Conservation (phyloP, 2,329 filamentous ascomycete genomes). For the Capronia coronata region DNA sequence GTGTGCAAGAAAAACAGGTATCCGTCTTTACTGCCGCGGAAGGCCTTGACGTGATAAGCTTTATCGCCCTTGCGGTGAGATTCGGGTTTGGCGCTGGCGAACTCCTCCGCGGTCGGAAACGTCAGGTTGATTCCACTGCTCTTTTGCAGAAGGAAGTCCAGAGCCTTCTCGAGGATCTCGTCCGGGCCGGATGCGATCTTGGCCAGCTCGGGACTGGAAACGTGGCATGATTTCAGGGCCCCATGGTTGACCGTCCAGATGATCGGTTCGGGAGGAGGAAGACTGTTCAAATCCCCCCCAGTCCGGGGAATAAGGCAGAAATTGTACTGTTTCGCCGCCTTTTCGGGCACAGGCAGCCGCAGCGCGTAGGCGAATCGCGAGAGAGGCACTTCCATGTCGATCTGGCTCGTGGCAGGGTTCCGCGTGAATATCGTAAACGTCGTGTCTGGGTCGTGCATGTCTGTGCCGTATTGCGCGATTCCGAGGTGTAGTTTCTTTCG, state of each 20-base stretch:
- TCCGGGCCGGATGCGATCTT: constrained; percentile 37
- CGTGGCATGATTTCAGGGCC: constrained; percentile 38
- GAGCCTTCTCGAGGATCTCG: constrained; percentile 40
- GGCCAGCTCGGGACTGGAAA: constrained; percentile 13
- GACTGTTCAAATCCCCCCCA: no score
- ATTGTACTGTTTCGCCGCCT: constrained; percentile 56
- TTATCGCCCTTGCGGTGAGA: constrained; percentile 57
- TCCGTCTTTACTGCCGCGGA: constrained; percentile 60
- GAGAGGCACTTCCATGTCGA: constrained; percentile 47
- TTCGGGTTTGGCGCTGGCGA: constrained; percentile 54
- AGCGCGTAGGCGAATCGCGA: constrained; percentile 47
- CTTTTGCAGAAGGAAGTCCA: constrained; percentile 46
- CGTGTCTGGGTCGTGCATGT: constrained; percentile 6
- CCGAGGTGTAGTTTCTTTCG: constrained; percentile 59
- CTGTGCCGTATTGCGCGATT: constrained; percentile 39
- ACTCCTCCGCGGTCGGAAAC: constrained; percentile 51
- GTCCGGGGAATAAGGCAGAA: constrained; percentile 56
- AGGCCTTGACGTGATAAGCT: constrained; percentile 58
- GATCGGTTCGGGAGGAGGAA: constrained; percentile 51
- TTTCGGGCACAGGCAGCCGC: constrained; percentile 58
- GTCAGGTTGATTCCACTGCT: constrained; percentile 43
- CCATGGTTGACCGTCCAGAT: constrained; percentile 56
- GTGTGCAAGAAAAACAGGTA: constrained; percentile 57
- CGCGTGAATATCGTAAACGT: constrained; percentile 43
- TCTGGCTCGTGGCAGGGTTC: constrained; percentile 45